These are phyloP conservation scores for Fusarium tjaetaba DNA, from an alignment of 2,329 filamentous ascomycete genomes.

Conservation along the genomic window DNA sequence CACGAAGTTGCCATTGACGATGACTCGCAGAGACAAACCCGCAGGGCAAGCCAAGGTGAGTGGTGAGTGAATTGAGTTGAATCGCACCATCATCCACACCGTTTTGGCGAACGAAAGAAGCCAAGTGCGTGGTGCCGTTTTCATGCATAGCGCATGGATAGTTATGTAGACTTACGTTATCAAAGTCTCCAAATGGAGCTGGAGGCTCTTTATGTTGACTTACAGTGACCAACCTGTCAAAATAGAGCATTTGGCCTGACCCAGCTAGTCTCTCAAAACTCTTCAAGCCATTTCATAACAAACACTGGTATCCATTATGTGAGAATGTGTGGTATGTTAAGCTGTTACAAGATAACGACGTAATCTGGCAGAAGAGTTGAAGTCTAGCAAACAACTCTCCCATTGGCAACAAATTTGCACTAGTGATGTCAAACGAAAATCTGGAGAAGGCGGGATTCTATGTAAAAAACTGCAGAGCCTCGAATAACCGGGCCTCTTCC, in stretches of 20 bases:
- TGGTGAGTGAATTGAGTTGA: slow-evolving; percentile 35
- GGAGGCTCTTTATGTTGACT: slow-evolving; percentile 23
- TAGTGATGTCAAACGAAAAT: slow-evolving; percentile 39
- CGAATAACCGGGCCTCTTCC: slow-evolving; percentile 47
- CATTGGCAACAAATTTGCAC: slow-evolving; percentile 25
- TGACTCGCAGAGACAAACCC: slow-evolving; percentile 41
- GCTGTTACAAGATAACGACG: not conserved
- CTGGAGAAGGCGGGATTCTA: slow-evolving; percentile 30
- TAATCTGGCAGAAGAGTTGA: slow-evolving; percentile 11
- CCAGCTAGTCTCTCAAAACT: not conserved
- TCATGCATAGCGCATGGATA: slow-evolving; percentile 30
- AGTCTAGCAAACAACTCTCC: slow-evolving; percentile 12
- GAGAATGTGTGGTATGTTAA: not conserved
- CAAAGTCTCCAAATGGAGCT: slow-evolving; percentile 16
- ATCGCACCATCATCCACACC: slow-evolving; percentile 36
- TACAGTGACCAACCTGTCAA: slow-evolving; percentile 8
- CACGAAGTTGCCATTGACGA: slow-evolving; percentile 38
- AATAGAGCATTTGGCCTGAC: not conserved
- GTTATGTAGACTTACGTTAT: slow-evolving; percentile 38
- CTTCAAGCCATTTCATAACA: not conserved
- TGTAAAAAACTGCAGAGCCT: slow-evolving; percentile 45
- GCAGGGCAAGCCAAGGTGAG: slow-evolving; percentile 14
- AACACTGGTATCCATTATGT: not conserved
- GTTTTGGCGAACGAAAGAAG: slow-evolving; percentile 30
- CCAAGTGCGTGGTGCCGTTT: slow-evolving; percentile 30